Conservation (phyloP, 257 asterid genomes). For the Capsicum pubescens region DNA sequence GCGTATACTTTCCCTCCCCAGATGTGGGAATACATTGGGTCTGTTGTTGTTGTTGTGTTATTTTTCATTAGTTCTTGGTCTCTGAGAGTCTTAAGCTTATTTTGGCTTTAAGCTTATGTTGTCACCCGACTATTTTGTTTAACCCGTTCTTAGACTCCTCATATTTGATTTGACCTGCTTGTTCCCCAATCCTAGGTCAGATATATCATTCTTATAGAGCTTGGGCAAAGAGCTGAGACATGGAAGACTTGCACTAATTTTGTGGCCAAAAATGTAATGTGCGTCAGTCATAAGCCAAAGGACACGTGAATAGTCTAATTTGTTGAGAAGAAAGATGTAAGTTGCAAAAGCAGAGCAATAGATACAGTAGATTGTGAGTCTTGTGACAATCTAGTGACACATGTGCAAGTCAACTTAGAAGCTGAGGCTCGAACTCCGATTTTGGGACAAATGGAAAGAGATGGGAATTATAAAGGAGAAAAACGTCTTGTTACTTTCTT, state of each 20-base stretch:
- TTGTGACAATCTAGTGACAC: neutral
- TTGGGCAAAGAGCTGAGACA: neutral
- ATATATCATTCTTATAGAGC: neutral
- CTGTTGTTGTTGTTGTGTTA: too few species aligned
- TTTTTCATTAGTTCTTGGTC: neutral
- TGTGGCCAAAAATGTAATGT: neutral
- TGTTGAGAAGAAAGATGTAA: conserved; percentile 9
- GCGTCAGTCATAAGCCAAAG: neutral
- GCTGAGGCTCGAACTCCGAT: conserved; percentile 11
- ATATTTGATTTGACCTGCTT: neutral
- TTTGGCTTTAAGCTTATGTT: neutral
- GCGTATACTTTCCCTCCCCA: too few species aligned
- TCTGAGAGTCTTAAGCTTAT: neutral
- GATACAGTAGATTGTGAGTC: neutral
- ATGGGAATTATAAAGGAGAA: neutral
- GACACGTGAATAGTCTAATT: neutral
- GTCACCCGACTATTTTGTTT: neutral
- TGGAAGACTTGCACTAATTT: too few species aligned
- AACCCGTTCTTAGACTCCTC: neutral
- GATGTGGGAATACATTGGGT: too few species aligned
- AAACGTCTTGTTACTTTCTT: neutral
- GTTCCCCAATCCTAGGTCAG: neutral
- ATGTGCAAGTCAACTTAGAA: conserved; percentile 15
- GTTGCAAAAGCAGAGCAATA: neutral
- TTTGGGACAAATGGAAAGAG: neutral